Base-by-base conservation (phyloP, 2,329 filamentous ascomycete species). In the Fusarium sacchari region DNA sequence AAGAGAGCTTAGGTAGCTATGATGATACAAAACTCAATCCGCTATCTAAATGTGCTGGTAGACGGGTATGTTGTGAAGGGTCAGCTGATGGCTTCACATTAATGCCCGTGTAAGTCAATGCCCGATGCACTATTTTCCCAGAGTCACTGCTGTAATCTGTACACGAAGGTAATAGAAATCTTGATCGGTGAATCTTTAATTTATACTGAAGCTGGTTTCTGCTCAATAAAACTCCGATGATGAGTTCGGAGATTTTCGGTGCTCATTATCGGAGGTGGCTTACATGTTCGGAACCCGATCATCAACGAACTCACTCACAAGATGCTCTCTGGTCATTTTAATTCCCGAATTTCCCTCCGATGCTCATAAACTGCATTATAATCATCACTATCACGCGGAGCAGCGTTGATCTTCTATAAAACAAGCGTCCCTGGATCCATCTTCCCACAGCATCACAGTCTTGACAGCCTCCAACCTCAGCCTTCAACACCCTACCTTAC, bases 251-350 rank as follows among this genome's bases (percentile, higher is more conserved):
- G 34, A 60, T 22, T 46, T 53, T 52, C 40, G 53, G 44, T 36
- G 8, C 12, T 50, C 52, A 17, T 24, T 36, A 52, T 42, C 55
- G 20, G 47, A 37, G 32, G 37, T 37, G 36, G 64, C 69, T 70
- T 53, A 73, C 64, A 58, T 44, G 9, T 34, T 66, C 70, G 67
- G 71, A 69, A 74, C 63, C 71, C 71, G 71, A 73, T 43, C 59
- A 49, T 40, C 60, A 53, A 46, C 56, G 46, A 32, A 50, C 63
- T 40, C 26, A 24, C 4, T 40, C 42, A 39, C 14, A 15, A 24
- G n/a, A 52, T 60, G n/a, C 39, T 34, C 30, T 34, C 28, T 49
- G 36, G 13, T 28, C n/a, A 53, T 13, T 26, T 43, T 30, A 30
- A 44, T 60, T 32, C 42, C 67, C 36, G 37, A 60, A 14, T 26